Conservation (phyloP, 2,329 filamentous ascomycete species). For the Phialocephala subalpina region DNA sequence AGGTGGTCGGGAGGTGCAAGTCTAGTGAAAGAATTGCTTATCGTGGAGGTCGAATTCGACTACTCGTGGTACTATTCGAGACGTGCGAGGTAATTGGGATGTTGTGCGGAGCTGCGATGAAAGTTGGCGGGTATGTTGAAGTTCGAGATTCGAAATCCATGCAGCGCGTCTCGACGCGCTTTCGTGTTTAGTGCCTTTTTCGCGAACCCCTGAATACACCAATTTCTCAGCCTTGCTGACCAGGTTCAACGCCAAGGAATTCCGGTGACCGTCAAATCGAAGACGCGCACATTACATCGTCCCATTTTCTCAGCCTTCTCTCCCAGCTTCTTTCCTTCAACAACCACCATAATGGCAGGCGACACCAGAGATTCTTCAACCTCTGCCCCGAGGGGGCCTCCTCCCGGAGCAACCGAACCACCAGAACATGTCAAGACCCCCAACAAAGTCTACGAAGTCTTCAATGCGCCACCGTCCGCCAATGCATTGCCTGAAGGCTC, state of each 20-base stretch:
- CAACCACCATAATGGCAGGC: conserved; percentile 41
- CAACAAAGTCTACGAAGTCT: conserved; percentile 50
- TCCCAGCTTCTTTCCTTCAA: conserved; percentile 10
- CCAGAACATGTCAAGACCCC: conserved; percentile 46
- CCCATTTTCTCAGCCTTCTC: background rate
- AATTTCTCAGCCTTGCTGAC: conserved; percentile 16
- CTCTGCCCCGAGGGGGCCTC: conserved; percentile 41
- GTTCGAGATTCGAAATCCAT: background rate
- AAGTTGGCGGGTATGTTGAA: background rate
- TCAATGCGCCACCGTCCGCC: conserved; percentile 43
- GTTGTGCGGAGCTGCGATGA: conserved; percentile 11
- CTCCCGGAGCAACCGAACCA: conserved; percentile 46
- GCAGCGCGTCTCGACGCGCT: conserved; percentile 25
- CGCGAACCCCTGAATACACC: background rate
- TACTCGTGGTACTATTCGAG: background rate
- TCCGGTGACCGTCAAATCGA: conserved; percentile 18
- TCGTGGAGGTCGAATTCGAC: background rate
- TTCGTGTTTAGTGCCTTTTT: conserved; percentile 25
- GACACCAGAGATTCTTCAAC: conserved; percentile 45
- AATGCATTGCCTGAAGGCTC: conserved; percentile 45
- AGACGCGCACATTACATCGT: conserved; percentile 21
- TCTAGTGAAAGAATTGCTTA: conserved; percentile 41
- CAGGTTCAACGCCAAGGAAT: conserved; percentile 3
- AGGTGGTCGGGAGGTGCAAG: conserved; percentile 23
- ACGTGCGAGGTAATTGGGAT: background rate